A percentile compares a stretch with the other conserved stretches of the same genome.
These are phyloP conservation scores for Amborella trichopoda DNA, from an alignment of 164 flowering plant genomes.

Conservation along the genomic window DNA sequence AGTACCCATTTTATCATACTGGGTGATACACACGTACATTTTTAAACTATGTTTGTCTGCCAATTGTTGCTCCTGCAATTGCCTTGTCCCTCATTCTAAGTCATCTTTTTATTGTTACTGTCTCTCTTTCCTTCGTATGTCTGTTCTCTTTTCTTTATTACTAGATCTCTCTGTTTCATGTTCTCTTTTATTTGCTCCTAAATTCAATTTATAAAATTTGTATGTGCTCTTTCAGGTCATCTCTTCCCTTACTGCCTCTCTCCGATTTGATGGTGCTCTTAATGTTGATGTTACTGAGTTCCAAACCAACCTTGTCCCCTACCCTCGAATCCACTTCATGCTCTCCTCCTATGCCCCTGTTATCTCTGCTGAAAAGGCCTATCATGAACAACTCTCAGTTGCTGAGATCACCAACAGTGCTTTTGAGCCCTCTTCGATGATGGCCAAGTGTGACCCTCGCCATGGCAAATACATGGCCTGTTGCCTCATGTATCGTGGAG, in stretches of 20 bases:
- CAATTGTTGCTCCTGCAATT: too few species aligned
- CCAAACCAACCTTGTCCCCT: constrained; percentile 43
- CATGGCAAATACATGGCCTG: constrained; percentile 71
- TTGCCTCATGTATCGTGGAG: constrained; percentile 63
- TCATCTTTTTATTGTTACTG: constrained; percentile 8
- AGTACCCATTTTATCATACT: too few species aligned
- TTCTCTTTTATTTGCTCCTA: too few species aligned
- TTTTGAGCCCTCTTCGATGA: constrained; percentile 45
- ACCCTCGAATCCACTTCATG: constrained; percentile 50
- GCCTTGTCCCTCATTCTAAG: too few species aligned
- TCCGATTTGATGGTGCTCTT: constrained; percentile 38
- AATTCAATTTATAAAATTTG: too few species aligned
- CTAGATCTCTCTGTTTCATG: too few species aligned
- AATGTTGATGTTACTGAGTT: constrained; percentile 42
- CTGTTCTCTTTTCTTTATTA: too few species aligned
- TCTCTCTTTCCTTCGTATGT: too few species aligned
- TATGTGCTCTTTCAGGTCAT: too few species aligned
- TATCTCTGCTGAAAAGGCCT: constrained; percentile 37
- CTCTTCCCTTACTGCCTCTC: constrained; percentile 33
- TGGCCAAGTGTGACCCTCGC: constrained; percentile 65
- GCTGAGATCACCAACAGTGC: constrained; percentile 40
- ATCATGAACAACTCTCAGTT: constrained; percentile 34
- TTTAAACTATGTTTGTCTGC: too few species aligned
- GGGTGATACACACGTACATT: too few species aligned
- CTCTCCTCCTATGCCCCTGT: constrained; percentile 48